These are phyloP conservation scores for Zhuliangozyma blackwelliae DNA, from an alignment of 1,139 yeast species.

Conservation along the genomic window DNA sequence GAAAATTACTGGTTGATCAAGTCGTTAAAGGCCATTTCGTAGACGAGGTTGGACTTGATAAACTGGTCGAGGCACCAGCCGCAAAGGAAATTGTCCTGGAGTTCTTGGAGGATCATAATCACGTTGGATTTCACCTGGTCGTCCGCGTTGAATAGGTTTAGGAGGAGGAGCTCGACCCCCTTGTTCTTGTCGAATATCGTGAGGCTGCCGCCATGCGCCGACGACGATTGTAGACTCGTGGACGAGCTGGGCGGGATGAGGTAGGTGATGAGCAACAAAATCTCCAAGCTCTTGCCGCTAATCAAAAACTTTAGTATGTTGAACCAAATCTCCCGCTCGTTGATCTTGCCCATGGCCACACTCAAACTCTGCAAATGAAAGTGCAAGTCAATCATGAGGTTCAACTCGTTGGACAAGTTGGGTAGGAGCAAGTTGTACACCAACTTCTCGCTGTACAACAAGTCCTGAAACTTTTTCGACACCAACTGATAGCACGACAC, in stretches of 20 bases:
- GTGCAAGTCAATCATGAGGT: conserved; percentile 43
- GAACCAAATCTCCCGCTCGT: conserved; percentile 42
- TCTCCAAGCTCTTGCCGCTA: conserved; percentile 42
- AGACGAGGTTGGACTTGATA: conserved; percentile 35
- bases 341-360: conserved; percentile 14
- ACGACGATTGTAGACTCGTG: conserved; percentile 36
- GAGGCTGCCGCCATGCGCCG: conserved; percentile 39
- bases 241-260: conserved; percentile 44
- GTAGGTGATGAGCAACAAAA: conserved; percentile 38
- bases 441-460: conserved; percentile 32
- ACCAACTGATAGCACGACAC: conserved; percentile 42
- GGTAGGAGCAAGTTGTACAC: conserved; percentile 33
- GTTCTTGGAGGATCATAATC: conserved; percentile 42
- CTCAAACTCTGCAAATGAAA: conserved; percentile 37
- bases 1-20: conserved; percentile 13
- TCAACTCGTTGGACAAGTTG: conserved; percentile 38
- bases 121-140: conserved; percentile 40
- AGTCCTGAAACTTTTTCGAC: conserved; percentile 33
- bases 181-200: conserved; percentile 46
- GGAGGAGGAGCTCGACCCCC: conserved; percentile 40
- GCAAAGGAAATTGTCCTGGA: conserved; percentile 42
- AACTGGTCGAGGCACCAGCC: conserved; percentile 45
- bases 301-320: conserved; percentile 41
- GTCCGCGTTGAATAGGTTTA: conserved; percentile 33
- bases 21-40: conserved; percentile 41